Conservation (phyloP, 2,329 filamentous ascomycete genomes). For the Alternaria consortialis region DNA sequence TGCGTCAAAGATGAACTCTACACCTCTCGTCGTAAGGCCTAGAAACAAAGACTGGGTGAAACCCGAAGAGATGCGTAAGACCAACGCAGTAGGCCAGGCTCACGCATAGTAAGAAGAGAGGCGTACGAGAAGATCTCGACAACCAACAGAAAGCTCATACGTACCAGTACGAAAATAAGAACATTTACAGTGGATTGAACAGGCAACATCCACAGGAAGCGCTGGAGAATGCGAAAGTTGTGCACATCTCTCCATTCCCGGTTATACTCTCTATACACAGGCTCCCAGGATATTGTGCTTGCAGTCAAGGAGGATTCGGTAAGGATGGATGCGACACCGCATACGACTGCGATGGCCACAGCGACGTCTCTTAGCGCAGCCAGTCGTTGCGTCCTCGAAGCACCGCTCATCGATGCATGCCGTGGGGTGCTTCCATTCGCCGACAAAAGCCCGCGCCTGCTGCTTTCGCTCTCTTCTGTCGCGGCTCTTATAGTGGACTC, state of each 20-base stretch:
- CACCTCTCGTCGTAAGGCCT: not conserved
- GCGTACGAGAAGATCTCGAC: not conserved
- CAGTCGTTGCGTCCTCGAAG: conserved; percentile 34
- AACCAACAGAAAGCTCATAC: conserved; percentile 4
- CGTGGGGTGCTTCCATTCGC: conserved; percentile 46
- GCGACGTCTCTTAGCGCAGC: conserved; percentile 44
- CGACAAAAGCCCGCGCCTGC: conserved; percentile 46
- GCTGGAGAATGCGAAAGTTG: conserved; percentile 36
- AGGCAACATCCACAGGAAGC: conserved; percentile 39
- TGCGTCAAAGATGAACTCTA: not conserved
- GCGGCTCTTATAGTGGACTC: conserved; percentile 44
- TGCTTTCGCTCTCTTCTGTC: conserved; percentile 34
- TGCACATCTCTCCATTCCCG: conserved; percentile 42
- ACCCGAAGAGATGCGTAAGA: not conserved
- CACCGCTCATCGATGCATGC: conserved; percentile 34
- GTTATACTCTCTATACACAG: conserved; percentile 31
- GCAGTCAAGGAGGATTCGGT: conserved; percentile 41
- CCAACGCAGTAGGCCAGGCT: not conserved
- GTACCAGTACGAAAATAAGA: conserved; percentile 44
- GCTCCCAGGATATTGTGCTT: conserved; percentile 40
- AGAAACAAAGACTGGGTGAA: not conserved
- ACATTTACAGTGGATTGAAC: conserved; percentile 37
- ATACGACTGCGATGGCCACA: conserved; percentile 33
- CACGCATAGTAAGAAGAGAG: not conserved
- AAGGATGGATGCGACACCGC: conserved; percentile 38